A percentile compares a stretch with the other conserved stretches of the same genome.
Evolutionary conservation across 768 basidiomycete species (phyloP).

Genomic region (Suillus occidentalis): DNA sequence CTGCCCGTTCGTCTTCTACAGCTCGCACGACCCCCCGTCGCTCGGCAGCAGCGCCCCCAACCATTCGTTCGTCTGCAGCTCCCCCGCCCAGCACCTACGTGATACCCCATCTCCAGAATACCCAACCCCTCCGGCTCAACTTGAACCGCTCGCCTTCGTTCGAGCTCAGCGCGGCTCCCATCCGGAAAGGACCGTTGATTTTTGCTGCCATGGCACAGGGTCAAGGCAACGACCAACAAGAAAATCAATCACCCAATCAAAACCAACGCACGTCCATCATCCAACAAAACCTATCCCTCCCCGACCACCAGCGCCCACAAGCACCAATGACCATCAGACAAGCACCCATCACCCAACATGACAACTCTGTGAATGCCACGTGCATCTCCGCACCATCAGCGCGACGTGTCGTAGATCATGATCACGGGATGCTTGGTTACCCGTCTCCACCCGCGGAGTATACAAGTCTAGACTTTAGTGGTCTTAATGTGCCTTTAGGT

Average conservation of each 20-base stretch:
- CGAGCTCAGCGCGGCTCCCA: conserved; percentile 19
- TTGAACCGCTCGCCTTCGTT: neutral
- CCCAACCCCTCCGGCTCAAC: neutral
- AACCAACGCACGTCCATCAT: neutral
- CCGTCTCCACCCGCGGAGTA: conserved; percentile 31
- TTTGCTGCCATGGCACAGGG: conserved; percentile 52
- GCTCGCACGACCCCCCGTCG: neutral
- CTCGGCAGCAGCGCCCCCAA: neutral
- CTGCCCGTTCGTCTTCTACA: neutral
- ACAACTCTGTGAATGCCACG: conserved; percentile 14
- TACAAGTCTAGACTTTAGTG: neutral
- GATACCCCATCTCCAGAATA: conserved; percentile 16
- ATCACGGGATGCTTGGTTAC: conserved; percentile 12
- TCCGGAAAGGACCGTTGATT: conserved; percentile 58
- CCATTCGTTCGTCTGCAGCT: conserved; percentile 13
- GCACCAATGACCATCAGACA: neutral
- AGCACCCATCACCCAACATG: conserved; percentile 21
- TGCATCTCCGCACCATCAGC: conserved; percentile 15
- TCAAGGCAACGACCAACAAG: neutral
- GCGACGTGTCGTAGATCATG: neutral
- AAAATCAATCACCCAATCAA: neutral
- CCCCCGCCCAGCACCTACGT: conserved; percentile 19
- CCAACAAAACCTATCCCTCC: neutral
- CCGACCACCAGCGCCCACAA: neutral
- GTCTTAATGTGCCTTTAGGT: neutral